Base-by-base conservation (phyloP, 768 basidiomycete genomes). In the Coprinopsis sp. region DNA sequence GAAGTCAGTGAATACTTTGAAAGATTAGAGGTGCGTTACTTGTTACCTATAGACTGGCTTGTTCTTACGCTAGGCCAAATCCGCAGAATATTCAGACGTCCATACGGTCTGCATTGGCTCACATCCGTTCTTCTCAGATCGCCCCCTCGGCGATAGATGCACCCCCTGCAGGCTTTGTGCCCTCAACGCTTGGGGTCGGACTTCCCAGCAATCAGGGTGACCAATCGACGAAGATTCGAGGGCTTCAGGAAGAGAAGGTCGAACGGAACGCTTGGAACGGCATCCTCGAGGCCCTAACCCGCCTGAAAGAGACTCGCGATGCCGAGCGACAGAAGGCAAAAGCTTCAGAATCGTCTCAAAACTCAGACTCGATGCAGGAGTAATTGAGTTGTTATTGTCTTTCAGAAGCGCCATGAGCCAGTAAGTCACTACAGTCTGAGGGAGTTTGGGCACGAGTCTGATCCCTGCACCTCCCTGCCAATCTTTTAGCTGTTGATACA, bases 101-200 rank as follows among this genome's bases (percentile, higher is more conserved):
- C 25, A 76, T 91, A 48, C 82, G 88, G 30, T 86, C 87, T 12
- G 84, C 84, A 3, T 70, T 91, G 50, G 87, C 88, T 14, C 87
- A 90, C 54, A 84, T 91, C 49, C 76, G 87, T 10, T 80, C 85
- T 56, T 84, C 87, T 8, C 81, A 87, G 53, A 87, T 91, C 58
- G 84, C 88, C 33, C 87, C 88, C 7, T 86, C 87, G n/a, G 82
- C 87, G n/a, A 88, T 91, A 56, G 84, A 83, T 39, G 87, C 88
- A 1, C 87, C 87, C 27, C 76, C 81, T 5, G 76, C 73, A 0
- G 79, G 78, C 22, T 87, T 88, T 59, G 68, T 89, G 8, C 88
- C 87, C 5, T 82, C 87, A 3, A 82, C 86, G 6, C 78, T 88
- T 13, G 88, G 88, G 5, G 86, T 89, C 11, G 84, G 85, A 3